Evolutionary conservation across 1,284 basidiomycete species (phyloP), one percentile per base, ranked within the genome.

Genomic region (Crucibulum cyathiforme): DNA sequence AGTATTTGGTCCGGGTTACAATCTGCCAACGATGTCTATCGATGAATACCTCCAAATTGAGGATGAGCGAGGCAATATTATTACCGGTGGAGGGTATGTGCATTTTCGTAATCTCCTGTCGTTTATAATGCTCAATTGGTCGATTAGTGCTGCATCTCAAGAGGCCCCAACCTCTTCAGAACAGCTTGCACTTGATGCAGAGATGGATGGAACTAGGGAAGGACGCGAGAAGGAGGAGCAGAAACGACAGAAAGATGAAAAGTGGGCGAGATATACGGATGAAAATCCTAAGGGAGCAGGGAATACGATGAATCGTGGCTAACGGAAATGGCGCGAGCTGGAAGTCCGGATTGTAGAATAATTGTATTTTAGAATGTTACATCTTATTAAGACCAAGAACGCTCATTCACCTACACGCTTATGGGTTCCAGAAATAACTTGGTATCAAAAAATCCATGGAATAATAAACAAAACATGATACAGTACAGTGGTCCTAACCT

Each of bases 1-100:
- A 69, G 96, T 98, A 3, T 99, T 98, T 78, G 85, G 90, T 13
- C 86, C 94, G 4, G 87, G 86, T n/a, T 89, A 98, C 73, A 86
- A 92, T 24, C 80, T 99, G 36, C 97, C 97, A 3, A 97, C 95
- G 0, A 98, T 99, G 98, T 87, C 92, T 1, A 89, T 99, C 66
- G 97, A 99, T 71, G 94, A 99, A 75, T 98, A 97, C 71, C 84
- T 99, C 24, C 89, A 92, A 65, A 90, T 96, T 60, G 97, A 99
- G 73, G 79, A 83, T 56, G 80, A 89, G 60, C 80, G 93, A 54
- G 96, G 96, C 0, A 96, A 95, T 58, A 90, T 98, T 68, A 89
- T 98, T 61, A 83, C 87, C 3, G 92, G 92, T 36, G 93, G 94
- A 77, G 95, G 94, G 93, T 94, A 71, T 75, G 90, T 75, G 8